phyloP scores from a whole-genome alignment of 176 grass and related monocot species.

The Hyparrhenia diplandra region DNA sequence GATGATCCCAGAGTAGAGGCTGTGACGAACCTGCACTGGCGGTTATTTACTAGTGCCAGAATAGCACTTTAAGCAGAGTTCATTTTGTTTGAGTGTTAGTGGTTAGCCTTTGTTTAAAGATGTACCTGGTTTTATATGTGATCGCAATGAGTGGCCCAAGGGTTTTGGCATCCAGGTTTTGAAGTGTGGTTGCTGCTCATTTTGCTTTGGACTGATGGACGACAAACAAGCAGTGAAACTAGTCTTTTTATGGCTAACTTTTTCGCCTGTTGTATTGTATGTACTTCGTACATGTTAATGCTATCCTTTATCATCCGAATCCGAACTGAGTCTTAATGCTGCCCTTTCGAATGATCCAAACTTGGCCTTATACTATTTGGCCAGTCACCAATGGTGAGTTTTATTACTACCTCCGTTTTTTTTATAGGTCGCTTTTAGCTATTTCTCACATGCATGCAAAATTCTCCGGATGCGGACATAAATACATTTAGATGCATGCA shows the following conservation, averaged over 20 bases:
- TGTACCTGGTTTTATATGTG: constrained; percentile 14
- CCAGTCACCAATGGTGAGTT: too few relatives aligned
- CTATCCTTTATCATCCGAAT: not conserved
- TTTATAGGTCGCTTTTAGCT: too few relatives aligned
- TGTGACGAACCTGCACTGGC: too few relatives aligned
- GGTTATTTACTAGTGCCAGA: not conserved
- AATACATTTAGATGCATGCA: too few relatives aligned
- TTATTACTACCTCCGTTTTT: too few relatives aligned
- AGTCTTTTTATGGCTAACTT: not conserved
- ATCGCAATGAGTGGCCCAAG: not conserved
- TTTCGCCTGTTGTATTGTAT: not conserved
- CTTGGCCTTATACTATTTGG: too few relatives aligned
- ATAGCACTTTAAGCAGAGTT: not conserved
- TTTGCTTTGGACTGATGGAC: constrained; percentile 3
- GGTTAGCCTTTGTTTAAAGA: not conserved
- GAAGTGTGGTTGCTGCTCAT: constrained; percentile 1
- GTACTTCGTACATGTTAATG: not conserved
- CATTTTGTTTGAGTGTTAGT: constrained; percentile 3
- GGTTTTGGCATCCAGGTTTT: not conserved
- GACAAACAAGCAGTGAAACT: not conserved
- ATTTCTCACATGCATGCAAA: too few relatives aligned
- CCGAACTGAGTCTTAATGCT: too few relatives aligned
- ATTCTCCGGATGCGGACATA: too few relatives aligned
- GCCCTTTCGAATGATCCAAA: too few relatives aligned
- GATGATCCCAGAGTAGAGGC: constrained; percentile 86